A percentile compares a stretch with the other conserved stretches of the same genome.
These are phyloP conservation scores for Calonectria hawksworthii DNA, from an alignment of 2,329 filamentous ascomycete species.

Conservation along the genomic window DNA sequence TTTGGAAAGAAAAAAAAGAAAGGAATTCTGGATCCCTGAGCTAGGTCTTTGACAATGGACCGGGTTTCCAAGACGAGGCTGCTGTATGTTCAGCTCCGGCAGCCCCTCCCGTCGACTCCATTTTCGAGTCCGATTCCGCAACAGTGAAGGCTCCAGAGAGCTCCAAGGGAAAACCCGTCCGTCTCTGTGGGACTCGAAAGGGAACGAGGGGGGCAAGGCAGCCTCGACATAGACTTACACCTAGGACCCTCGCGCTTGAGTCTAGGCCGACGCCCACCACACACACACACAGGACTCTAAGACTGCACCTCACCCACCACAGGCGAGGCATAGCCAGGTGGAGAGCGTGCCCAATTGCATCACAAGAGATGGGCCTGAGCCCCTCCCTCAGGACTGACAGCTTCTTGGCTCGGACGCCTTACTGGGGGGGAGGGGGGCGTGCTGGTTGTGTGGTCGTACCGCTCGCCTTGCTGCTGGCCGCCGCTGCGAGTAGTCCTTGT, in stretches of 20 bases:
- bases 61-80: constrained; percentile 15
- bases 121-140: not conserved
- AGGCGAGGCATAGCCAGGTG: constrained; percentile 1
- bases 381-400: not conserved
- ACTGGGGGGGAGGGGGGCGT: not conserved
- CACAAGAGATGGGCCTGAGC: not conserved
- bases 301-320: not conserved
- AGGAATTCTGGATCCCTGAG: not conserved
- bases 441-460: not conserved
- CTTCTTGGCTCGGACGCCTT: not conserved
- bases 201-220: constrained; percentile 9
- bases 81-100: constrained; percentile 2
- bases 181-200: not conserved
- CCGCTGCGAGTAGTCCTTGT: not conserved
- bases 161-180: not conserved
- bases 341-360: constrained; percentile 4
- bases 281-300: not conserved
- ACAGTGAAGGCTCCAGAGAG: not conserved
- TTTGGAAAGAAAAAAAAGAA: constrained; percentile 7
- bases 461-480: constrained; percentile 5
- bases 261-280: not conserved
- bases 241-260: constrained; percentile 1
- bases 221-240: constrained; percentile 5
- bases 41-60: not conserved
- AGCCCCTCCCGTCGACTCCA: not conserved